Evolutionary conservation across 2,329 filamentous ascomycete genomes (phyloP).

Genomic region (Cordyceps cateniannulata): DNA sequence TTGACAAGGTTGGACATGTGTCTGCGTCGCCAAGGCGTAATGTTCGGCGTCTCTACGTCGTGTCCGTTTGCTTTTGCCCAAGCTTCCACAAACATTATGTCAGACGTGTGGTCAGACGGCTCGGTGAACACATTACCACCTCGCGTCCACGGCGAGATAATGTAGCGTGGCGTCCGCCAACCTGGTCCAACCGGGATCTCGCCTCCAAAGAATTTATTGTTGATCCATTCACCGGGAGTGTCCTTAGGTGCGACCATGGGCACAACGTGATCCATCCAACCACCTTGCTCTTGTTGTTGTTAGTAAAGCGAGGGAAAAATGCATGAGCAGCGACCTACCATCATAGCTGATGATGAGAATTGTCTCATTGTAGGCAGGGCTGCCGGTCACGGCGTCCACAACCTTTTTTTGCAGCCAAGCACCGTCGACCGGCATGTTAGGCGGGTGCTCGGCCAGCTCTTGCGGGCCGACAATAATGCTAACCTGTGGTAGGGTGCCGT

Average conservation of each 20-base stretch:
- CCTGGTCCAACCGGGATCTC: slow-evolving; percentile 24
- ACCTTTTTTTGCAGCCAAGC: slow-evolving; percentile 49
- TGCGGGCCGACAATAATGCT: slow-evolving; percentile 47
- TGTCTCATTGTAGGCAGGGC: slow-evolving; percentile 41
- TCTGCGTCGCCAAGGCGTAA: slow-evolving; percentile 22
- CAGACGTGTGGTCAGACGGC: slow-evolving; percentile 45
- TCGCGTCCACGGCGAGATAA: slow-evolving; percentile 48
- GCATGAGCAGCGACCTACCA: not conserved
- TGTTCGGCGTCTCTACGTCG: slow-evolving; percentile 21
- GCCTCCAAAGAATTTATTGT: slow-evolving; percentile 29
- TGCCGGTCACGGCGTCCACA: slow-evolving; percentile 41
- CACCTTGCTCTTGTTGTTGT: slow-evolving; percentile 35
- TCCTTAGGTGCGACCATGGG: slow-evolving; percentile 40
- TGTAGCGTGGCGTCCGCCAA: slow-evolving; percentile 44
- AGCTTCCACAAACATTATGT: slow-evolving; percentile 45
- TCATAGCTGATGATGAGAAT: slow-evolving; percentile 47
- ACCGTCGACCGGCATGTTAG: slow-evolving; percentile 46
- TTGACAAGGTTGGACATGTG: slow-evolving; percentile 24
- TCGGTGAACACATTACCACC: slow-evolving; percentile 48
- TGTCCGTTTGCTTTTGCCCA: slow-evolving; percentile 30
- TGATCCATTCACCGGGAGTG: slow-evolving; percentile 45
- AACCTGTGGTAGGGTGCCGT: slow-evolving; percentile 43
- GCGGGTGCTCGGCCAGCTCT: slow-evolving; percentile 49
- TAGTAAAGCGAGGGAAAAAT: not conserved
- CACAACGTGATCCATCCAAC: slow-evolving; percentile 45